Conservation (phyloP, 2,329 filamentous ascomycete species). For the Talaromyces sp. region DNA sequence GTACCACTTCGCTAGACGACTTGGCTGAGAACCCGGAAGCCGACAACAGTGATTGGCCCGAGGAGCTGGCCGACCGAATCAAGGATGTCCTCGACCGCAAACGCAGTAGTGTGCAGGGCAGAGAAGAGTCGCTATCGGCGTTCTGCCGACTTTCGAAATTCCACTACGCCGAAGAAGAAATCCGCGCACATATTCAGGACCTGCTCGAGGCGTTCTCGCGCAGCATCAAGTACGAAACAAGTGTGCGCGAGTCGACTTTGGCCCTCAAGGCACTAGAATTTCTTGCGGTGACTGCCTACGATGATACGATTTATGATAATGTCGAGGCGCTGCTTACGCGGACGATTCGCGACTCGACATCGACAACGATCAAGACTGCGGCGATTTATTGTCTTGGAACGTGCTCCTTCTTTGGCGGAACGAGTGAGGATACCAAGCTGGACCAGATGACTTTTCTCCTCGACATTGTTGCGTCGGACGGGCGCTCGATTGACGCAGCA, state of each 20-base stretch:
- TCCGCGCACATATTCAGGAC: constrained; percentile 56
- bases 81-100: constrained; percentile 71
- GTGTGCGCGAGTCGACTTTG: constrained; percentile 62
- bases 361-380: constrained; percentile 58
- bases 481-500: constrained; percentile 62
- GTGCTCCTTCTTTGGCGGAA: constrained; percentile 71
- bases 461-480: constrained; percentile 75
- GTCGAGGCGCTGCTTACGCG: constrained; percentile 55
- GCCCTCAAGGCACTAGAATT: constrained; percentile 68
- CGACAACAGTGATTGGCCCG: constrained; percentile 54
- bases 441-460: constrained; percentile 71
- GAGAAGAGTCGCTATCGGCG: constrained; percentile 58
- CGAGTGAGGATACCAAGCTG: constrained; percentile 60
- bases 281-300: constrained; percentile 62
- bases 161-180: constrained; percentile 60
- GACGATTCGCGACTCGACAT: constrained; percentile 62
- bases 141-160: constrained; percentile 63
- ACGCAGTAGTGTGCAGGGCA: constrained; percentile 65
- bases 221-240: constrained; percentile 64
- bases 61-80: constrained; percentile 60
- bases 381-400: constrained; percentile 70
- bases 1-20: constrained; percentile 64
- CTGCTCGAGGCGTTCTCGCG: constrained; percentile 62
- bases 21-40: constrained; percentile 52
- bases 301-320: constrained; percentile 61